Base-by-base conservation (phyloP, 2,329 filamentous ascomycete species). In the Pseudocercospora pini-densiflorae region DNA sequence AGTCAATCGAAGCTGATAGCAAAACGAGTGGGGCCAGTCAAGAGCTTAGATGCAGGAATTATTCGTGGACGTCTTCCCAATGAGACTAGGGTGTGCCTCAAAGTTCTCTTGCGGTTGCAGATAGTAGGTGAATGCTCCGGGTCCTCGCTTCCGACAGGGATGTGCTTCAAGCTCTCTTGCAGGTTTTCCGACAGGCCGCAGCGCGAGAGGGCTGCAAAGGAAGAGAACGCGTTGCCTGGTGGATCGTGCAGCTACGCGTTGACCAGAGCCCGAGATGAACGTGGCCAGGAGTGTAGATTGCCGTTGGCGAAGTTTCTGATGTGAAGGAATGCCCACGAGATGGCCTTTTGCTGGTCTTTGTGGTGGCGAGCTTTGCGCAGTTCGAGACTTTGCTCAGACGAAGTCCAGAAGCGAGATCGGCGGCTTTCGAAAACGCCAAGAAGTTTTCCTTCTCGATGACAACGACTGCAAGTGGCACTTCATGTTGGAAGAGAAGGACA, bases 111-210 rank as follows among this genome's bases (percentile, higher is more conserved):
- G 29, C 59, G 19, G 24, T 16, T 47, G 29, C 24, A 33, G 55
- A 49, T 49, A 49, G 51, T 27, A 54, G 21, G 51, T 54, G 51
- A 54, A 54, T 54, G 21, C 24, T 54, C 21, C 51, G 51, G 51
- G 21, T 29, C 51, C 21, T 54, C 51, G 51, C 51, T 49, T 49
- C 9, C 45, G 45, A 19, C 33, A 36, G 33, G 33, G 33, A 36
- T 36, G 33, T 12, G 9, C 10, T 36, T 36, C 10, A 36, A 36
- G 33, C 33, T 36, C 33, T 36, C 33, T 36, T 47, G 43, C 43
- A 31, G 43, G 16, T 47, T 16, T 47, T 16, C 43, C 43, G 43
- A 47, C 43, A 21, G 43, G 16, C 43, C 43, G 43, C 16, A 21
- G 10, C 5, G 43, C 16, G 12, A 47, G 19, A 40, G 14, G 36